Conservation (phyloP, 108 stramenopile genomes). For the Skeletonema marinoi region DNA sequence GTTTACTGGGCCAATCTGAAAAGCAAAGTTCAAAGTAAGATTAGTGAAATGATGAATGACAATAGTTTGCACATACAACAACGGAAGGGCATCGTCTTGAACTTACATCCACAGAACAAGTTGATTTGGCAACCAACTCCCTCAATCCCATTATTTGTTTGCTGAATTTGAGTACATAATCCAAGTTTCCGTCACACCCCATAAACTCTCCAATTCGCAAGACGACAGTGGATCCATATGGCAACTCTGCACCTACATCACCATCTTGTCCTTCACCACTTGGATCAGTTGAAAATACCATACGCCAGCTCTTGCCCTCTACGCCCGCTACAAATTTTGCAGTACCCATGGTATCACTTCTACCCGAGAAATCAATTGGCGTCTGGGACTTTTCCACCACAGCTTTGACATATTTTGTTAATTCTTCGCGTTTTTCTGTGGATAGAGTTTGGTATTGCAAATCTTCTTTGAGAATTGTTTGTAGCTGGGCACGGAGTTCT, state of each 20-base stretch:
- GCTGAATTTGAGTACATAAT: constrained; percentile 68
- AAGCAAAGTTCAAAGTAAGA: not conserved
- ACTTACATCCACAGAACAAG: constrained; percentile 67
- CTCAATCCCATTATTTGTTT: constrained; percentile 66
- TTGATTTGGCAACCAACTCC: constrained; percentile 57
- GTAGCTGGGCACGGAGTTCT: constrained; percentile 70
- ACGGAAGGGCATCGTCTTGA: not conserved
- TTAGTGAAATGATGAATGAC: not conserved
- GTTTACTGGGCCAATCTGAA: constrained; percentile 49
- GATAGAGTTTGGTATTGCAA: constrained; percentile 45
- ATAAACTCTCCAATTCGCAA: constrained; percentile 52
- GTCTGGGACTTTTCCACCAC: constrained; percentile 45
- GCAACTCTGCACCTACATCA: constrained; percentile 45
- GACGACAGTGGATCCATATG: constrained; percentile 58
- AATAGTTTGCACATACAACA: not conserved
- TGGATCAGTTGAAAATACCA: constrained; percentile 62
- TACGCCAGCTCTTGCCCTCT: constrained; percentile 59
- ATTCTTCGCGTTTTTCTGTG: constrained; percentile 48
- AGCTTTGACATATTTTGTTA: constrained; percentile 55
- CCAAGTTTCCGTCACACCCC: constrained; percentile 46
- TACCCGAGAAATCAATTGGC: constrained; percentile 45
- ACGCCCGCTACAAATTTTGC: constrained; percentile 42
- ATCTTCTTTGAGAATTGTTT: constrained; percentile 57
- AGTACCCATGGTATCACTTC: constrained; percentile 26
- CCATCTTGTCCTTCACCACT: not conserved